These are phyloP conservation scores for Alliaria petiolata DNA, from an alignment of 345 rosid genomes.

Conservation along the genomic window DNA sequence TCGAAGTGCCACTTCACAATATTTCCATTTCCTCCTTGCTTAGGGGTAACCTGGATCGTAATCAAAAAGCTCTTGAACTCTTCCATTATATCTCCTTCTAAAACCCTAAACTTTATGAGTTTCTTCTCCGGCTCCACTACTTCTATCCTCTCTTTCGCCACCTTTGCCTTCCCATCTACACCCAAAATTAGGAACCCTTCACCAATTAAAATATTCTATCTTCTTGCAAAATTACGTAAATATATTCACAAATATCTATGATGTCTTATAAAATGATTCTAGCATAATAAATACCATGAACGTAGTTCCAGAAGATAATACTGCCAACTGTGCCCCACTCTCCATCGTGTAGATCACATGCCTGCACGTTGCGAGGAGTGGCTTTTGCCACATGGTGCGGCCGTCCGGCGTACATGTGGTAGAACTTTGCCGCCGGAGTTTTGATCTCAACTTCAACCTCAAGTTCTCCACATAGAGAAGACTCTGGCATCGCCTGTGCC, in stretches of 20 bases:
- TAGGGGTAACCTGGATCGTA: slow-evolving; percentile 1
- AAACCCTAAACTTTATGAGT: background rate
- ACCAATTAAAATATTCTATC: background rate
- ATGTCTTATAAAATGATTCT: background rate
- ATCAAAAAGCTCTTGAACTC: slow-evolving; percentile 16
- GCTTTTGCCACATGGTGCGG: slow-evolving; percentile 38
- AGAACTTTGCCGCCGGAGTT: slow-evolving; percentile 27
- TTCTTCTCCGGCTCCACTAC: slow-evolving; percentile 20
- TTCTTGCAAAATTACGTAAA: background rate
- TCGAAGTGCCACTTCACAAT: slow-evolving; percentile 14
- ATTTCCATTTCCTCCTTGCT: slow-evolving; percentile 9
- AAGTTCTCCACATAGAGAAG: slow-evolving; percentile 5
- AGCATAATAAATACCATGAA: slow-evolving; percentile 36
- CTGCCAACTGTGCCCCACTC: slow-evolving; percentile 40
- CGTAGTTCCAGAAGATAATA: slow-evolving; percentile 37
- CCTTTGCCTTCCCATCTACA: slow-evolving; percentile 23
- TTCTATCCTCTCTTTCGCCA: slow-evolving; percentile 19
- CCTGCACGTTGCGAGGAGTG: slow-evolving; percentile 30
- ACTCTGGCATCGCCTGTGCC: background rate
- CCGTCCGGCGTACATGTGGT: slow-evolving; percentile 35
- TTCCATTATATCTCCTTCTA: slow-evolving; percentile 23
- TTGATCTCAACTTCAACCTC: slow-evolving; percentile 27
- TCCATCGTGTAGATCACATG: slow-evolving; percentile 40
- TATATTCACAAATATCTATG: background rate
- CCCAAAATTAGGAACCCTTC: background rate